Base-by-base conservation (phyloP, 2,329 filamentous ascomycete species). In the Phyllosticta ampelicida region DNA sequence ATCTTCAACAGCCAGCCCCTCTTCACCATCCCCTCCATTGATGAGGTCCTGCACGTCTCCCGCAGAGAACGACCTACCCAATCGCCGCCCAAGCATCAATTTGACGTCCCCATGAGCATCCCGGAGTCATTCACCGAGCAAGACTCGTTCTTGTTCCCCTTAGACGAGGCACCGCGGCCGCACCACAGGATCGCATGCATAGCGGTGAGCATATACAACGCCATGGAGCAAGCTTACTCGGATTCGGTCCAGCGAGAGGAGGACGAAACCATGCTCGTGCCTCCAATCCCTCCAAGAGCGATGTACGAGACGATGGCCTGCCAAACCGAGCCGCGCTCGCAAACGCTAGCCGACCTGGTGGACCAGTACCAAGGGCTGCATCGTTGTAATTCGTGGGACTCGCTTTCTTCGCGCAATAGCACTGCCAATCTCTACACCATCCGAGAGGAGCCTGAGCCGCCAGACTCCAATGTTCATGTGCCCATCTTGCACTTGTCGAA, bases 1-100 rank as follows among this genome's bases (percentile, higher is more conserved):
- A 50, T 58, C 36, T 28, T 58, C 28, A 58, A 58, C n/a, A 51
- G 53, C 11, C 48, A 29, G 23, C 52, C 50, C n/a, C 28, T 28
- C 11, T 58, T 49, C 36, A 49, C 36, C 1, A 58, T 58, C 11
- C 55, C 55, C 3, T 58, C 55, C 21, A 58, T 58, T 9, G 55
- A 58, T 30, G 55, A 58, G 30, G 51, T 58, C 10, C 50, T 58
- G 10, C 13, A 53, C 13, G 16, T 53, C 23, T 50, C 48, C 18
- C 55, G 48, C 10, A 30, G 29, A 13, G 16, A 44, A n/a, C 5
- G 4, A 4, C 36, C 36, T 8, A n/a, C 6, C 13, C 36, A 16
- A 16, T 16, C 36, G 13, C 36, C 13, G 11, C 36, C n/a, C 13
- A 44, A n/a, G 16, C 36, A 44, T n/a, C 11, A 44, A 16, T 44